phyloP scores from a whole-genome alignment of 345 rosid species.

The Gossypium longicalyx region DNA sequence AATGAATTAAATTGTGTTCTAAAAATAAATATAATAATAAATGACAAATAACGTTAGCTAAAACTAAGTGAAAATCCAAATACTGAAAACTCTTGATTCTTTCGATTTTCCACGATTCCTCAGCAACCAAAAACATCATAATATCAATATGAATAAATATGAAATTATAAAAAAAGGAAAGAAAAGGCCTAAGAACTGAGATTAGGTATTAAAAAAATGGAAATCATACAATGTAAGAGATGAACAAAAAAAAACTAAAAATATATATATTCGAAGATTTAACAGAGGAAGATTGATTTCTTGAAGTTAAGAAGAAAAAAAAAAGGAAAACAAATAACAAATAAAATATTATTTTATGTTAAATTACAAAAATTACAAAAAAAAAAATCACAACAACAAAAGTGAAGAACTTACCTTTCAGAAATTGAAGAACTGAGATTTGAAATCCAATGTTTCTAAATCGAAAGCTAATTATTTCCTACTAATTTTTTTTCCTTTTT shows the following conservation, averaged over 20 bases:
- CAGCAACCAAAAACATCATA: slow-evolving; percentile 25
- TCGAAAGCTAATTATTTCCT: slow-evolving; percentile 11
- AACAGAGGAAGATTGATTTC: slow-evolving; percentile 2
- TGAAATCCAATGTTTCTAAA: slow-evolving; percentile 26
- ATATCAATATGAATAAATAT: not conserved
- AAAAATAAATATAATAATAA: not conserved
- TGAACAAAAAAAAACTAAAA: no score
- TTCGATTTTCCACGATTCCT: slow-evolving; percentile 19
- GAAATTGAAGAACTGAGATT: slow-evolving; percentile 33
- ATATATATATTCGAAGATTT: no score
- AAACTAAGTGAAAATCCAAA: slow-evolving; percentile 1
- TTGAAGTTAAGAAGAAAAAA: not conserved
- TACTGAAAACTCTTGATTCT: not conserved
- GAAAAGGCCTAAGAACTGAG: not conserved
- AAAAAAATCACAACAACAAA: not conserved
- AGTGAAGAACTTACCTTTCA: slow-evolving; percentile 17
- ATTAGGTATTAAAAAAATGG: not conserved
- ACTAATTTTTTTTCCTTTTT: slow-evolving; percentile 6
- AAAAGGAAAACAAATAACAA: not conserved
- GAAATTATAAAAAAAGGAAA: not conserved
- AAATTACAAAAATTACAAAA: not conserved
- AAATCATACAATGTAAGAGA: not conserved
- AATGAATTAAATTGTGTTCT: not conserved
- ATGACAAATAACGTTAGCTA: not conserved
- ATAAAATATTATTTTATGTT: not conserved